Percentiles rank a stretch among this genome's conserved stretches.
These are phyloP conservation scores for Trichophyton mentagrophytes DNA, from an alignment of 2,329 filamentous ascomycete species.

Conservation along the genomic window DNA sequence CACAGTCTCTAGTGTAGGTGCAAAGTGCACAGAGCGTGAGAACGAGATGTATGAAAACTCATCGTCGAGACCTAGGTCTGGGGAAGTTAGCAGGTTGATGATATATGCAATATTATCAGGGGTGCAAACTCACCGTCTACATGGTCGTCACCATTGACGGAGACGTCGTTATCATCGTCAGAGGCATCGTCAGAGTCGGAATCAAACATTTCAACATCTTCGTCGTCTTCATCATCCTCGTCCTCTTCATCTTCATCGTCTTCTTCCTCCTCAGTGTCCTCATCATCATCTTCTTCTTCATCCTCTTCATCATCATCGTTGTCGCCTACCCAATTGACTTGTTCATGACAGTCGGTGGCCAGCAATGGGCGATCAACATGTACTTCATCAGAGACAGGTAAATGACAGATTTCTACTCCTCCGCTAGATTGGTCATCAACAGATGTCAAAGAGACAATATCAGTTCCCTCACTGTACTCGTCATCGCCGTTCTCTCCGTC, in stretches of 20 bases:
- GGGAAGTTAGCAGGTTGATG: not conserved
- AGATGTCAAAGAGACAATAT: not conserved
- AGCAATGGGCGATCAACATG: not conserved
- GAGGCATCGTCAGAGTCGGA: not conserved
- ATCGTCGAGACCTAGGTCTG: not conserved
- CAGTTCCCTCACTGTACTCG: slow-evolving; percentile 4
- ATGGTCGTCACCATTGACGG: not conserved
- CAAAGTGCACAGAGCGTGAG: slow-evolving; percentile 11
- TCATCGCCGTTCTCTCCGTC: slow-evolving; percentile 5
- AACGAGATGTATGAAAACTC: slow-evolving; percentile 12
- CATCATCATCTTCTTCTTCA: not conserved
- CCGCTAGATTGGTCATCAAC: not conserved
- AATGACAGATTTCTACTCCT: not conserved
- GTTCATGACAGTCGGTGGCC: not conserved
- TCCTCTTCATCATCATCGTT: not conserved
- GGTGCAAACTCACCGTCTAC: not conserved
- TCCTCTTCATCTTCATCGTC: not conserved
- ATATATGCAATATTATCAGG: too few relatives aligned
- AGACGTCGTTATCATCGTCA: not conserved
- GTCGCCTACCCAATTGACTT: not conserved
- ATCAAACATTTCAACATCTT: not conserved
- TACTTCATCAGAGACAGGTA: not conserved
- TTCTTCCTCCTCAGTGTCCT: not conserved
- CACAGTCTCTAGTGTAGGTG: slow-evolving; percentile 7
- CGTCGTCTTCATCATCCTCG: not conserved